A percentile compares a stretch with the other conserved stretches of the same genome.
These are phyloP conservation scores for Chlorophyllum brunneum DNA, from an alignment of 768 basidiomycete species.

Conservation along the genomic window DNA sequence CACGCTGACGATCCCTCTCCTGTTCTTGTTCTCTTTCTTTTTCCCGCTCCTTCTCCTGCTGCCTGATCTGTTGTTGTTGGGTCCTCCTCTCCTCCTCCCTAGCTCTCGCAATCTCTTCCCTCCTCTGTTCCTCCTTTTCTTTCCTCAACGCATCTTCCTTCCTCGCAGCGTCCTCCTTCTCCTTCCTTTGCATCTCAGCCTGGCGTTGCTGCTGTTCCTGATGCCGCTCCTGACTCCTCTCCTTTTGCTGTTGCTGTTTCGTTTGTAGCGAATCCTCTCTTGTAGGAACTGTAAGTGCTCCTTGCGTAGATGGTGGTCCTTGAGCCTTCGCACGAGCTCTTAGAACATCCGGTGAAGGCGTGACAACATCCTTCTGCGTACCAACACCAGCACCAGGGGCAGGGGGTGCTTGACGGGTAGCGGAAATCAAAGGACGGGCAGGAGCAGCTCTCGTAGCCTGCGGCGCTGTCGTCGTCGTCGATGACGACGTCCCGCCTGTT, in stretches of 20 bases:
- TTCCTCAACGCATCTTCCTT: conserved; percentile 24
- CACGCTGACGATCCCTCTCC: conserved; percentile 15
- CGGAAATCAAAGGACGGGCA: conserved; percentile 33
- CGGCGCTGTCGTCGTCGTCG: conserved; percentile 15
- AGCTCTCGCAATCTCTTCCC: conserved; percentile 34
- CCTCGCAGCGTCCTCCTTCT: conserved; percentile 1
- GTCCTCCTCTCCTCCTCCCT: conserved; percentile 26
- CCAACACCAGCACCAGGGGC: conserved; percentile 54
- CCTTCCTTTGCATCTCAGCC: conserved; percentile 13
- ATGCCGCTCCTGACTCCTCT: conserved; percentile 7
- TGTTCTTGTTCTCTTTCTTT: conserved; percentile 17
- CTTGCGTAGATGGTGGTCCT: conserved; percentile 34
- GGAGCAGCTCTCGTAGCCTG: conserved; percentile 28
- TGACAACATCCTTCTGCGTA: conserved; percentile 41
- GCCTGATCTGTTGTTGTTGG: conserved; percentile 21
- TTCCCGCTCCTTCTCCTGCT: conserved; percentile 21
- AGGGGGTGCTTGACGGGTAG: conserved; percentile 65
- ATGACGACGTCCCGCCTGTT: conserved; percentile 20
- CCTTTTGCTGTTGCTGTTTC: too few species aligned
- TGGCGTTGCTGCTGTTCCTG: conserved; percentile 20
- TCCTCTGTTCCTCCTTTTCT: conserved; percentile 25
- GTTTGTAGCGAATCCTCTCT: conserved; percentile 47
- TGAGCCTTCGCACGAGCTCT: conserved; percentile 60
- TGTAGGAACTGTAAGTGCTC: conserved; percentile 21
- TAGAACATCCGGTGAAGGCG: conserved; percentile 63